These are phyloP conservation scores for Antrodiella citrinella DNA, from an alignment of 768 basidiomycete species.

Conservation along the genomic window DNA sequence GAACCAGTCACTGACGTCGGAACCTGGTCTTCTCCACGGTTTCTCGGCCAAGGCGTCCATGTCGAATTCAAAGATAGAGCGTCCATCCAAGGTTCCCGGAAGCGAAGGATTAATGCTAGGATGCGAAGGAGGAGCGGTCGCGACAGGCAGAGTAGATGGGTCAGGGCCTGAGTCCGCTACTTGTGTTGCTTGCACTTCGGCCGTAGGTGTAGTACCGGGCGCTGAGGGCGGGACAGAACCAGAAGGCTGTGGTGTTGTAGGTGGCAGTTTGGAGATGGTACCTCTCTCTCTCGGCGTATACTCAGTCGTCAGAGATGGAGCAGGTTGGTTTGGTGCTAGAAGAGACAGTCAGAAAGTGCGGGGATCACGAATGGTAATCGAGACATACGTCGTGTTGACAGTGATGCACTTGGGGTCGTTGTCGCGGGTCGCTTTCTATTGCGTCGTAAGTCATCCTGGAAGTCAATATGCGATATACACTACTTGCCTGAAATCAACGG, in stretches of 20 bases:
- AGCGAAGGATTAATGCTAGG: slow-evolving; percentile 66
- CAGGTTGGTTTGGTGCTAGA: slow-evolving; percentile 37
- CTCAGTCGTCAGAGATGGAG: slow-evolving; percentile 69
- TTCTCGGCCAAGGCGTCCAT: slow-evolving; percentile 68
- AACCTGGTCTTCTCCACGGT: slow-evolving; percentile 86
- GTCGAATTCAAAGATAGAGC: slow-evolving; percentile 81
- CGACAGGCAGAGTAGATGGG: slow-evolving; percentile 55
- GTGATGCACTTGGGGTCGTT: slow-evolving; percentile 30
- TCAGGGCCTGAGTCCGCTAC: slow-evolving; percentile 47
- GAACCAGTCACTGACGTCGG: slow-evolving; percentile 96
- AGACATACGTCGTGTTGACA: slow-evolving; percentile 22
- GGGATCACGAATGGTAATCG: slow-evolving; percentile 20
- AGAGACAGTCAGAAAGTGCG: no score
- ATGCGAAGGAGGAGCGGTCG: slow-evolving; percentile 69
- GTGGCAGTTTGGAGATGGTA: slow-evolving; percentile 28
- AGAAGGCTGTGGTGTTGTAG: slow-evolving; percentile 19
- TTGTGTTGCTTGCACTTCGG: not conserved
- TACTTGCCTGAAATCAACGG: slow-evolving; percentile 65
- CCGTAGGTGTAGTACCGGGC: not conserved
- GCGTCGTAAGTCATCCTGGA: slow-evolving; percentile 1
- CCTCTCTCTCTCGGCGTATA: slow-evolving; percentile 70
- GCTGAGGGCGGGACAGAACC: slow-evolving; percentile 2
- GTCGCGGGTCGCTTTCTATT: no score
- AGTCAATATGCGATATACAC: not conserved
- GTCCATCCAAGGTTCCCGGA: slow-evolving; percentile 62